Evolutionary conservation across 2,329 filamentous ascomycete genomes (phyloP).

Genomic region (Fusarium udum): DNA sequence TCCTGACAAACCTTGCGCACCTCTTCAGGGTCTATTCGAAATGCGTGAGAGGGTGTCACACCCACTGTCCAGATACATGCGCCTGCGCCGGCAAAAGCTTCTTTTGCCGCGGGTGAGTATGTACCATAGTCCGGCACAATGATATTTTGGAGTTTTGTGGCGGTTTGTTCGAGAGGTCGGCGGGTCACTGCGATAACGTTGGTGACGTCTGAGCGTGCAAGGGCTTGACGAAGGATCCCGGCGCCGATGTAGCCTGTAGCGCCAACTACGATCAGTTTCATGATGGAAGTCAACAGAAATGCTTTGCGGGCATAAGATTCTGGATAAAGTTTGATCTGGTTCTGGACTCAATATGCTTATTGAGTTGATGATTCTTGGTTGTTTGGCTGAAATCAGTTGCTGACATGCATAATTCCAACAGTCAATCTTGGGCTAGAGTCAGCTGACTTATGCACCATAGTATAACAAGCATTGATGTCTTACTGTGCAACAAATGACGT

Average conservation of each 20-base stretch:
- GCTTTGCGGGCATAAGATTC: not conserved
- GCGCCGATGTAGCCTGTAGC: not conserved
- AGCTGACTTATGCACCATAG: not conserved
- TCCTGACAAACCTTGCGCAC: not conserved
- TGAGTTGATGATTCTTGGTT: not conserved
- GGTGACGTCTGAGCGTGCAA: not conserved
- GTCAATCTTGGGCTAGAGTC: not conserved
- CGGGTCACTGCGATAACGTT: not conserved
- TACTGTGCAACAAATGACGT: not conserved
- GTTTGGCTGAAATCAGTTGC: not conserved
- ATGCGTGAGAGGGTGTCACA: not conserved
- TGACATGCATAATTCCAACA: not conserved
- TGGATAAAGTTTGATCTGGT: not conserved
- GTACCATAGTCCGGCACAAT: not conserved
- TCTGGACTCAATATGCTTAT: not conserved
- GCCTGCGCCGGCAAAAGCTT: not conserved
- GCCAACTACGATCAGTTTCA: not conserved
- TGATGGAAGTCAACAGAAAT: accelerated
- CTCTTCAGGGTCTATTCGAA: not conserved
- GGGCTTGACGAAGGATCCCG: not conserved
- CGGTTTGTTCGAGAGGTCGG: not conserved
- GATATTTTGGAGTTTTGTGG: not conserved
- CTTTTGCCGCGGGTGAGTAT: not conserved
- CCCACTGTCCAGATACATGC: not conserved
- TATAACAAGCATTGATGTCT: not conserved